Evolutionary conservation across 805 yeast species (phyloP).

Genomic region (Maudiozyma bulderi): DNA sequence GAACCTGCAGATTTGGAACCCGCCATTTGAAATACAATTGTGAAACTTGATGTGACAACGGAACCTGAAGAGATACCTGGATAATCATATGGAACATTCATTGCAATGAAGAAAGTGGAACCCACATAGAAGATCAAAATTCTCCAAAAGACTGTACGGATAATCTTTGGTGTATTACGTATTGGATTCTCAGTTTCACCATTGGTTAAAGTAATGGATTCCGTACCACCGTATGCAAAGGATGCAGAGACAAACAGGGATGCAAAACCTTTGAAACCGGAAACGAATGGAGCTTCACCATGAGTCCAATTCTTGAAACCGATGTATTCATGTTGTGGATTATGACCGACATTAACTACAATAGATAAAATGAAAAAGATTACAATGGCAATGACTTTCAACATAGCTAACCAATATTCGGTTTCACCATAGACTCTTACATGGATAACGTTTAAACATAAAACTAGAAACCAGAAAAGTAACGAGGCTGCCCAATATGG

Average conservation of each 20-base stretch:
- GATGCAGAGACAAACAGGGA: slow-evolving; percentile 42
- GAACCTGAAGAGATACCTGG: slow-evolving; percentile 31
- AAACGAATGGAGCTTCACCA: slow-evolving; percentile 45
- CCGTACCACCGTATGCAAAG: slow-evolving; percentile 43
- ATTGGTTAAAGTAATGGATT: slow-evolving; percentile 38
- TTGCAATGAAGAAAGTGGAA: slow-evolving; percentile 48
- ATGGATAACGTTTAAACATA: slow-evolving; percentile 38
- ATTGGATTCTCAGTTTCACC: slow-evolving; percentile 53
- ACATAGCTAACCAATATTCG: slow-evolving; percentile 47
- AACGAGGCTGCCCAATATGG: slow-evolving; percentile 44
- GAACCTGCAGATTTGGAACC: slow-evolving; percentile 42
- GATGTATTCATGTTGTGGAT: slow-evolving; percentile 41
- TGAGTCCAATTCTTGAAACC: slow-evolving; percentile 49
- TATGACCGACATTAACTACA: slow-evolving; percentile 51
- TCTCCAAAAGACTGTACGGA: slow-evolving; percentile 50
- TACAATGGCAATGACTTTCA: slow-evolving; percentile 47
- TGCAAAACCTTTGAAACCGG: slow-evolving; percentile 45
- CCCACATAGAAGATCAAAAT: slow-evolving; percentile 47
- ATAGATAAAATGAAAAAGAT: slow-evolving; percentile 50
- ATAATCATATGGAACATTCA: slow-evolving; percentile 51
- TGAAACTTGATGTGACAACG: slow-evolving; percentile 36
- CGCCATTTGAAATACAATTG: slow-evolving; percentile 43
- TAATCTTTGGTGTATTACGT: slow-evolving; percentile 49
- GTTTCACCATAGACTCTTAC: slow-evolving; percentile 55
- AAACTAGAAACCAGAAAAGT: slow-evolving; percentile 44